Base-by-base conservation (phyloP, 805 yeast genomes). In the Zygotorulaspora florentina region DNA sequence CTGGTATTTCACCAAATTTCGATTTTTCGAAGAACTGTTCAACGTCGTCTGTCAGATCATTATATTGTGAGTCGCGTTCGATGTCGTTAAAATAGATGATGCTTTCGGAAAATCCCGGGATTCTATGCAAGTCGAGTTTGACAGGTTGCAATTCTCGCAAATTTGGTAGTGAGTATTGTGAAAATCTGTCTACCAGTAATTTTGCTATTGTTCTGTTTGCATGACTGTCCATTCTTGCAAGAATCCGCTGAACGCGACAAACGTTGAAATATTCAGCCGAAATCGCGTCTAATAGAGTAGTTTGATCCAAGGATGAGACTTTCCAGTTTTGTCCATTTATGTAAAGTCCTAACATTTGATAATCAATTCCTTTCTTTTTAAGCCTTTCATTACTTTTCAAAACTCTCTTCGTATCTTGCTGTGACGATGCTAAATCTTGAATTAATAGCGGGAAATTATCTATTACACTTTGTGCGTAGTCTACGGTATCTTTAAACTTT, bases 61-160 rank as follows among this genome's bases (percentile, higher is more conserved):
- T 56, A 58, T 86, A 89, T 27, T 68, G 72, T 0, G 61, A 55
- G 58, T 87, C 96, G 0, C 50, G 58, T 53, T 81, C 95, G 5
- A 91, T 68, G 61, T 93, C 85, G 58, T 91, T 93, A 57, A 91
- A 73, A 69, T 80, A 89, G 1, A 85, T 71, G 7, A 89, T 75
- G 0, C 71, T 69, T 2, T 65, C 64, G 1, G 66, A 58, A 57
- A 64, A 55, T 5, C 61, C 57, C 12, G 55, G 55, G 29, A 59
- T 53, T 35, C 63, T 56, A 39, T 62, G 65, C n/a, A 64, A 39
- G 51, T 66, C 68, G 31, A 64, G 48, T 31, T 59, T 63, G 9
- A 58, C 48, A 16, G 69, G 69, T 40, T 66, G 69, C 20, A 45
- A 47, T 16, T 52, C 52, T 42, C 56, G 57, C 28, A 58, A 38